phyloP scores from a whole-genome alignment of 768 basidiomycete species.

The Termitomyces titanicus region DNA sequence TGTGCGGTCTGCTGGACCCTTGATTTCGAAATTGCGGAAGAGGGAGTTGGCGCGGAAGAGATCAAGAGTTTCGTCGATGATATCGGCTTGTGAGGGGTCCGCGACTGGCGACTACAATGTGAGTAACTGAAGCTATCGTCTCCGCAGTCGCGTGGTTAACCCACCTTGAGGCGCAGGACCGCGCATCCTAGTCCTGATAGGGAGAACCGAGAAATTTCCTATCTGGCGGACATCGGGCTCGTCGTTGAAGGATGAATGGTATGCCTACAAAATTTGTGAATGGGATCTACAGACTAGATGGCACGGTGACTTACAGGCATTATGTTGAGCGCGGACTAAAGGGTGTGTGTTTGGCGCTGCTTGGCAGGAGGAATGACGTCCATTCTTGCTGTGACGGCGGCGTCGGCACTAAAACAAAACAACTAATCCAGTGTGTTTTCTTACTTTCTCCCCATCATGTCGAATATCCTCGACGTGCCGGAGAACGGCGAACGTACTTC shows the following conservation, averaged over 20 bases:
- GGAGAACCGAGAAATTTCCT: constrained; percentile 87
- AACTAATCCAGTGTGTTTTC: too few relatives aligned
- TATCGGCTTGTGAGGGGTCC: constrained; percentile 76
- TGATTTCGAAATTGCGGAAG: constrained; percentile 99
- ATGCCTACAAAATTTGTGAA: constrained; percentile 57
- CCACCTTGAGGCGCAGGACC: constrained; percentile 86
- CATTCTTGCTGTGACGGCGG: constrained; percentile 1
- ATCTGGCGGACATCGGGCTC: constrained; percentile 75
- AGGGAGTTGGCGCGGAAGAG: constrained; percentile 98
- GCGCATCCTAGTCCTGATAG: constrained; percentile 87
- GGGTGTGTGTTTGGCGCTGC: constrained; percentile 25
- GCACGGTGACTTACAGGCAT: constrained; percentile 50
- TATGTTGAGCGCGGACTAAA: constrained; percentile 13
- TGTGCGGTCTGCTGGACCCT: constrained; percentile 92
- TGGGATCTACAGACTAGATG: neutral
- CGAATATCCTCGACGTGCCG: constrained; percentile 21
- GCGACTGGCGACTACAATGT: constrained; percentile 39
- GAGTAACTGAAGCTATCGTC: constrained; percentile 11
- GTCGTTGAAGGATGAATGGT: constrained; percentile 93
- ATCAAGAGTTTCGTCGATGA: constrained; percentile 93
- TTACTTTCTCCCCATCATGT: constrained; percentile 24
- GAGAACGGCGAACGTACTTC: constrained; percentile 43
- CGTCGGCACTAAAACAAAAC: too few relatives aligned
- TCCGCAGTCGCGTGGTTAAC: constrained; percentile 17
- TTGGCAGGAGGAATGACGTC: constrained; percentile 30